A percentile compares a stretch with the other conserved stretches of the same genome.
Evolutionary conservation across 169 alveolate species (phyloP).

Genomic region (Neospora caninum): DNA sequence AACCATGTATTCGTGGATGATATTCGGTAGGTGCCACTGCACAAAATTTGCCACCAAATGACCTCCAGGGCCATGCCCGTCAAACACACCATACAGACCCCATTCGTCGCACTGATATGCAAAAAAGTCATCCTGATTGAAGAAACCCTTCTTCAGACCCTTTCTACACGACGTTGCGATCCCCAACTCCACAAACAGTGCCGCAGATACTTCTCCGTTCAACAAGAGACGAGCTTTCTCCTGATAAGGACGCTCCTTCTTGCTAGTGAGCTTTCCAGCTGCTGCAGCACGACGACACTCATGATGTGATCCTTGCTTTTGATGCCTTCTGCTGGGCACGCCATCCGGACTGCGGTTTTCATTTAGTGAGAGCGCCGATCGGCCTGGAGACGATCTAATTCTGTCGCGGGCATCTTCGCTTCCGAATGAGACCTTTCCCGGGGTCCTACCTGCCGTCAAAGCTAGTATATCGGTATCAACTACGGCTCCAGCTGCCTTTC

Average conservation of each 20-base stretch:
- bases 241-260: slow-evolving; percentile 34
- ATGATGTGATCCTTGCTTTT: neutral
- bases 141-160: slow-evolving; percentile 83
- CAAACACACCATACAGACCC: slow-evolving; percentile 81
- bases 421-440: neutral
- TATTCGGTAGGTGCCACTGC: slow-evolving; percentile 79
- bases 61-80: slow-evolving; percentile 84
- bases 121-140: slow-evolving; percentile 83
- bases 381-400: neutral
- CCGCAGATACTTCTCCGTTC: slow-evolving; percentile 32
- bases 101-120: slow-evolving; percentile 39
- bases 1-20: slow-evolving; percentile 34
- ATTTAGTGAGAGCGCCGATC: neutral
- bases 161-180: slow-evolving; percentile 82
- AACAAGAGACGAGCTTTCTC: slow-evolving; percentile 17
- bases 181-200: slow-evolving; percentile 68
- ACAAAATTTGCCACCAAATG: slow-evolving; percentile 68
- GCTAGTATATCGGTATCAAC: neutral
- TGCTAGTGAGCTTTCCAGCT: slow-evolving; percentile 39
- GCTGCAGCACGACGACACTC: slow-evolving; percentile 35
- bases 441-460: neutral
- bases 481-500: neutral
- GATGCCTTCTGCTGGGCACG: neutral
- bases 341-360: neutral
- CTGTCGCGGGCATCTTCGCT: neutral